Base-by-base conservation (phyloP, 2,329 filamentous ascomycete genomes). In the Ophiocordyceps polyrhachis-furcata region DNA sequence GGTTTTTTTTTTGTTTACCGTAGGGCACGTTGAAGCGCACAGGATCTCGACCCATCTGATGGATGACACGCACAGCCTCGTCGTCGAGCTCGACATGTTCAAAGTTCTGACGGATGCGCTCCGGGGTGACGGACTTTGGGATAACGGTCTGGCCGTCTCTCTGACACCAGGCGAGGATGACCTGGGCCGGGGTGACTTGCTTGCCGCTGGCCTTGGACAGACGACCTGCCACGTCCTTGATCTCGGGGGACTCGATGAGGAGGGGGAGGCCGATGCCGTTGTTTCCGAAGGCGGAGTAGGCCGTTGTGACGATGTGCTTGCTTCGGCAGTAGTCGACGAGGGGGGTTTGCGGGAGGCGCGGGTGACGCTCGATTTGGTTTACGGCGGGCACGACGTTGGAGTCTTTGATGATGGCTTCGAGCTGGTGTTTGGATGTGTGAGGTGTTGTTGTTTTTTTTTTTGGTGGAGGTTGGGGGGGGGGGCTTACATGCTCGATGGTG, bases 341-440 rank as follows among this genome's bases (percentile, higher is more conserved):
- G 28, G 69, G 66, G 43, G 68, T 70, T 47, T 63, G 58, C 51
- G 73, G 73, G 58, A 76, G 68, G 56, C 76, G 75, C 38, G 77
- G 77, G 64, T 82, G 77, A 32, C 79, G 71, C 62, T 83, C 79
- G 55, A 81, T 62, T 61, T 83, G 79, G 70, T 83, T 81, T 50
- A 76, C 76, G 42, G 76, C 78, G 46, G 67, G 67, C 55, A 65
- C 56, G 61, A 73, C 73, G 54, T 74, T 73, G 52, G 70, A 73
- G 46, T 65, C 74, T 37, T 69, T 65, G 58, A 75, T 68, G 53
- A 79, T 55, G 43, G 66, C 64, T 54, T 79, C 67, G 53, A 79
- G 60, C 63, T 58, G 43, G n/a, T n/a, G n/a, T n/a, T 60, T 7
- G 35, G 6, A n/a, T n/a, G 20, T 21, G 46, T 43, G 28, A 21